A percentile compares a stretch with the other conserved stretches of the same genome.
phyloP scores from a whole-genome alignment of 164 flowering plant genomes.

The Umbellularia californica region DNA sequence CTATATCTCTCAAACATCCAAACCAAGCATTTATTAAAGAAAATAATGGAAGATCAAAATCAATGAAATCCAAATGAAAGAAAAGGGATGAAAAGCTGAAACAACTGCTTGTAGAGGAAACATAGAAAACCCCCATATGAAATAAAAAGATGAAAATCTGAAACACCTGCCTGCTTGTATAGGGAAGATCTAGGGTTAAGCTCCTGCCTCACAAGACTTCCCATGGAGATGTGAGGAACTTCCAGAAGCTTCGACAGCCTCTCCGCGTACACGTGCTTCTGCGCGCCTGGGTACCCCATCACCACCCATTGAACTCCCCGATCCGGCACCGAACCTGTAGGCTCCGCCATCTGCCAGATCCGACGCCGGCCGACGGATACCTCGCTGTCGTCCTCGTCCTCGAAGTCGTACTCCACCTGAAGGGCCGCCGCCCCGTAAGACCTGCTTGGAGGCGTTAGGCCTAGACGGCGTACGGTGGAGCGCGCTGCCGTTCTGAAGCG shows the following conservation, averaged over 20 bases:
- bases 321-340: slow-evolving; percentile 19
- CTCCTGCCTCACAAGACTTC: slow-evolving; percentile 73
- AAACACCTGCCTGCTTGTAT: slow-evolving; percentile 86
- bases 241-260: slow-evolving; percentile 77
- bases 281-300: slow-evolving; percentile 68
- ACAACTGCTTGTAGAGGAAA: background rate
- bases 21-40: no score
- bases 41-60: background rate
- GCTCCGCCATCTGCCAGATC: slow-evolving; percentile 20
- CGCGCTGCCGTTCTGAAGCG: slow-evolving; percentile 13
- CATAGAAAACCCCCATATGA: background rate
- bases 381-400: slow-evolving; percentile 13
- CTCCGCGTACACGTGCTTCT: slow-evolving; percentile 71
- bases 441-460: slow-evolving; percentile 9
- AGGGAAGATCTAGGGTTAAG: slow-evolving; percentile 72
- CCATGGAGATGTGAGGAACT: slow-evolving; percentile 94
- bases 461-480: background rate
- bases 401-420: slow-evolving; percentile 21
- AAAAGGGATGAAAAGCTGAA: background rate
- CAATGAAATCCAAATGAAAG: background rate
- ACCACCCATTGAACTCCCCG: slow-evolving; percentile 91
- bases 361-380: background rate
- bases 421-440: slow-evolving; percentile 27
- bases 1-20: no score
- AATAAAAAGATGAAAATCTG: background rate